Evolutionary conservation across 768 basidiomycete genomes (phyloP), one percentile per base, ranked within the genome.

Genomic region (Clitopilus hobsonii): DNA sequence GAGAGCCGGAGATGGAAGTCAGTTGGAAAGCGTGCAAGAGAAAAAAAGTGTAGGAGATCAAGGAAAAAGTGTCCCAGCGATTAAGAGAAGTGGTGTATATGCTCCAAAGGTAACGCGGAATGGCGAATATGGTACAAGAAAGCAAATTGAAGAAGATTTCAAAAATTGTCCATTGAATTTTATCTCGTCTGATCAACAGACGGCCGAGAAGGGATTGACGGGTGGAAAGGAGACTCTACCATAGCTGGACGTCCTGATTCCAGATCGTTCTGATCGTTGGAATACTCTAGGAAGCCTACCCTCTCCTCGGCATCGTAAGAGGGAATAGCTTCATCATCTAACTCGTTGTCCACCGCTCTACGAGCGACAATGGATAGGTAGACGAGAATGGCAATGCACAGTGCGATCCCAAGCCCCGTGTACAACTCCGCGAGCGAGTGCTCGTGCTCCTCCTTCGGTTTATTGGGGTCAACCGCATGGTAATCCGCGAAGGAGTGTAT

Each of bases 301-400:
- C 72, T 74, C 63, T 84, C 84, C 63, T 86, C 84, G 32, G 68
- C 65, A 53, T 73, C 62, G 38, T 60, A 60, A 27, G 57, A 57
- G 55, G 52, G 54, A 29, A 62, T 68, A 60, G 60, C 49, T 7
- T 66, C 74, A 52, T 74, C 76, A 49, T 76, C 75, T 32, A 83
- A 65, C 60, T 83, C 79, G 6, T 77, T 73, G 58, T 81, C 73
- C 30, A 82, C 77, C 11, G 79, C 79, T 52, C 79, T 77, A 13
- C 91, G 86, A 36, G 92, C 92, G 56, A 95, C 83, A 67, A 82
- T 77, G 49, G 88, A 84, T 50, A 95, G 78, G 71, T 95, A 95
- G 49, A 91, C 61, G 59, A 94, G 81, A 60, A 94, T 84, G 30
- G 77, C 80, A 56, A 91, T 62, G 66, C 89, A 92, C 1, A 94